Base-by-base conservation (phyloP, 129 eudicot species). In the Arctium minus region DNA sequence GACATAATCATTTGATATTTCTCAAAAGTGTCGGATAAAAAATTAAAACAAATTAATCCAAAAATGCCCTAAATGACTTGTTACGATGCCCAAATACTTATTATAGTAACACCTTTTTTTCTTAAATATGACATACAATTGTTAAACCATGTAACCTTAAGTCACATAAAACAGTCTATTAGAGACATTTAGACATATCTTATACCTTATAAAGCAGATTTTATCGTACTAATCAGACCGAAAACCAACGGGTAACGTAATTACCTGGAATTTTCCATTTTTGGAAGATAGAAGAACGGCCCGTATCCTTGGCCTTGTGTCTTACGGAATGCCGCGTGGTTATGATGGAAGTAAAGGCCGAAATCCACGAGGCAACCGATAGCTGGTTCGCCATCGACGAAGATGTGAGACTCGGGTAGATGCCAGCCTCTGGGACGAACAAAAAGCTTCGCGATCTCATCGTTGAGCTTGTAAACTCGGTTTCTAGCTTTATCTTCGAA, bases 401-500 rank as follows among this genome's bases (percentile, higher is more conserved):
- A 85, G 86, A 94, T 91, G 87, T 94, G 98, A 18, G 98, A 88
- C 88, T 94, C 98, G 29, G 96, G 98, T 81, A 94, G 72, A 56
- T 94, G 98, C 98, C 98, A 94, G 69, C 97, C 98, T 83, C 98
- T 77, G 0, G 98, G 98, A 33, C 98, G 96, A 50, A 94, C 98
- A 70, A 94, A 94, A 46, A 94, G 97, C 90, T 88, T 94, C 6
- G 98, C 96, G 0, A 89, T 89, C 10, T 82, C 86, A 65, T 92
- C 91, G 68, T 92, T 94, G 33, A 94, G 96, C 84, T 91, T 92
- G 91, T 94, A 94, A 17, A 86, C 88, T 77, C 86, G 84, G 88
- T 94, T 94, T 79, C 98, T 88, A 70, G 94, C 91, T 78, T 90
- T 87, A 85, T 92, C 98, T 65, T 92, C 86, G 75, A 85, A 94